Evolutionary conservation across 805 yeast species (phyloP), one percentile per base, ranked within the genome.

Genomic region (Metschnikowia chrysomelidarum): DNA sequence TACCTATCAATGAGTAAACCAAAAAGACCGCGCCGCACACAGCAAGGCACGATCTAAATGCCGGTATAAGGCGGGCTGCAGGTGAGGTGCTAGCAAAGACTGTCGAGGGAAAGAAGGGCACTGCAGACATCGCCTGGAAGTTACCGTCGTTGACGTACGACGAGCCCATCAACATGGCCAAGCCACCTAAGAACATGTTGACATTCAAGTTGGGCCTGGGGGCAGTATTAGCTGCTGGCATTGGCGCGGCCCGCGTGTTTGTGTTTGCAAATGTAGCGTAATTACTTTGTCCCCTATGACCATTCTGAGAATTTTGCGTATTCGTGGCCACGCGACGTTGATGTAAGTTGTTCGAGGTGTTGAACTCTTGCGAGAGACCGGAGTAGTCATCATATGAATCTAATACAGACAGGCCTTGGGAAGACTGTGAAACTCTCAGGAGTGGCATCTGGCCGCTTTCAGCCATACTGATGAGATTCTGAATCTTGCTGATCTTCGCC

Each of bases 91-190:
- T 28, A 2, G 16, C 26, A 3, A 35, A 22, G 13, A 40, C 14
- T 16, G 30, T 14, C 16, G 28, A 30, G 4, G 35, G 49, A 12
- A 48, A 25, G 24, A 59, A 36, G 8, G 81, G 81, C 27, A 74
- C 44, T 0, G 78, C 67, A 36, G 72, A 62, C 43, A 76, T 55
- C 3, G 77, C 72, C 47, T 67, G 66, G 49, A 62, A 62, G 40
- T 64, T 73, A 38, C 60, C 55, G 29, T 77, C 82, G 34, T 75
- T 76, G 36, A 74, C 64, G 30, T 78, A 62, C 1, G 82, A 73
- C 3, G 82, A 71, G 18, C 86, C 86, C 60, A 78, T 69, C 49
- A 80, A 68, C 34, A 79, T 67, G 16, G 83, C 80, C 65, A 80
- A 64, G 14, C 85, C 82, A 11, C 86, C 87, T 42, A 81, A 51